Base-by-base conservation (phyloP, 768 basidiomycete species). In the Auricularia auricula-judae region DNA sequence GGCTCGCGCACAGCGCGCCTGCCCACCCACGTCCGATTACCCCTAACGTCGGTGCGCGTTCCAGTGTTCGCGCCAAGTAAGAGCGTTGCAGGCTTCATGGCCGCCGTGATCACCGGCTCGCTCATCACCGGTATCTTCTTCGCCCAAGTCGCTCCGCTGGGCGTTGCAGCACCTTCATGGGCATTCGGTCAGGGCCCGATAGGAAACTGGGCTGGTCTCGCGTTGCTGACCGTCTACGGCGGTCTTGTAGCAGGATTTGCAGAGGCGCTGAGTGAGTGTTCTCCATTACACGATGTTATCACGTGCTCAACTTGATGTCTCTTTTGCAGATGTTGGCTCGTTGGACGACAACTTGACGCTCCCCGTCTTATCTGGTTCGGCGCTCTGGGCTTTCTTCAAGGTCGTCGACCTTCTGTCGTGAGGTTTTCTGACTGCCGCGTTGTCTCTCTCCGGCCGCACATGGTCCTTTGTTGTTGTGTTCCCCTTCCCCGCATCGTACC, bases 331-430 rank as follows among this genome's bases (percentile, higher is more conserved):
- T 73, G 78, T 96, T 2, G 92, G 92, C 18, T 82, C 81, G 0
- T 72, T 93, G 44, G 94, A 97, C 70, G 94, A 97, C 71, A 96
- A 97, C 72, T 74, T 97, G 33, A 95, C 91, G 7, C 76, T 97
- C 33, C 94, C 94, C 3, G 86, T 96, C 71, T 84, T 95, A 64
- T 86, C 91, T 4, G 93, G 93, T 2, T 89, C 84, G 2, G 80
- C 83, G 68, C 72, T 87, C 36, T 87, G 84, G 84, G 79, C 77
- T 3, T 78, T 83, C 43, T 70, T 68, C 56, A 51, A 51, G 47
- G 47, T 21, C 47, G 47, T 51, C 47, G 47, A 51, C 11, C 21
- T 18, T 4, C 47, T 51, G 18, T 51, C 47, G 47, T 51, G 47
- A 51, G 47, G 21, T 51, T 18, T 51, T 12, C 47, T 10, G 5